phyloP scores from a whole-genome alignment of 225 moss, liverwort and hornwort genomes.

The Sphagnum tenellum region DNA sequence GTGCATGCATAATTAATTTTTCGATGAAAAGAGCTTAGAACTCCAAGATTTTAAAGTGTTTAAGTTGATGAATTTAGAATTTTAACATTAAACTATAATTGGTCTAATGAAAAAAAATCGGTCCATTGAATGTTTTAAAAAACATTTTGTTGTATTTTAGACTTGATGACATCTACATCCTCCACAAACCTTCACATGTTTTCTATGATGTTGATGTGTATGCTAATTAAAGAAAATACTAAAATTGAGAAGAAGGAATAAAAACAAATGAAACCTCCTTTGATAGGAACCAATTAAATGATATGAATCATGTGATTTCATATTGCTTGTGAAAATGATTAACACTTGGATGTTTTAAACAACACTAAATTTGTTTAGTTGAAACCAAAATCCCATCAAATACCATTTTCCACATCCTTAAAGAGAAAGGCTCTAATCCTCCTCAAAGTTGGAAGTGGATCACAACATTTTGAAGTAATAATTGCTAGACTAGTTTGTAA shows the following conservation, averaged over 20 bases:
- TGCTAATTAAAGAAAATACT: background rate
- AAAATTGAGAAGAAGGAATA: background rate
- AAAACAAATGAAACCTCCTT: background rate
- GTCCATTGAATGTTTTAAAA: too few species aligned
- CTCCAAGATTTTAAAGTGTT: constrained; percentile 32
- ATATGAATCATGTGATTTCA: constrained; percentile 19
- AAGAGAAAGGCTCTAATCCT: constrained; percentile 70
- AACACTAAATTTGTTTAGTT: constrained; percentile 49
- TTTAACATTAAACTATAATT: constrained; percentile 1
- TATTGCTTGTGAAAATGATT: constrained; percentile 81
- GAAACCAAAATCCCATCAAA: constrained; percentile 82
- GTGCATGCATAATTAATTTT: constrained; percentile 63
- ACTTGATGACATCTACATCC: background rate
- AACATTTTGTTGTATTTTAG: background rate
- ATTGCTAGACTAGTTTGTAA: constrained; percentile 5
- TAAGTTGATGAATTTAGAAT: constrained; percentile 49
- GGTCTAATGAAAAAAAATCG: constrained; percentile 31
- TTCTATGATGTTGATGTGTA: background rate
- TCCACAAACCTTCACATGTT: background rate
- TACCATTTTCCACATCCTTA: constrained; percentile 85
- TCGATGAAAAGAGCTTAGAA: constrained; percentile 48
- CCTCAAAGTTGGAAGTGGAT: constrained; percentile 27
- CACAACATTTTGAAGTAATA: constrained; percentile 19
- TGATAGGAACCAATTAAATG: background rate
- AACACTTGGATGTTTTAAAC: constrained; percentile 69